Evolutionary conservation across 805 yeast genomes (phyloP).

Genomic region (Suhomyces sp.): DNA sequence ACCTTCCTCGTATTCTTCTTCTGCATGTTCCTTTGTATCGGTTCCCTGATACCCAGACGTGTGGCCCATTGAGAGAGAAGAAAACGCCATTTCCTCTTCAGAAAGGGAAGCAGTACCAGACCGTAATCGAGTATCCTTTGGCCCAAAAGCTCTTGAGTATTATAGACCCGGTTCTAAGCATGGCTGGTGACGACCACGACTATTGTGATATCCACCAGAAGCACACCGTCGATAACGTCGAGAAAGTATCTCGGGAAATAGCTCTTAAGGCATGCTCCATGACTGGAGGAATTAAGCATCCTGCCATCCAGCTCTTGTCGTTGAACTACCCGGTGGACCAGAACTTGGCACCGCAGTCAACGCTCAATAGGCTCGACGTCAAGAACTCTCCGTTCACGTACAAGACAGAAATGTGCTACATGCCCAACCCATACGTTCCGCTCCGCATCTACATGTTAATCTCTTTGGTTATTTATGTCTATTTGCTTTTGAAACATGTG

Average conservation of each 20-base stretch:
- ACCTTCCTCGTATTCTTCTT: conserved; percentile 63
- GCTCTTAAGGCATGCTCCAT: conserved; percentile 87
- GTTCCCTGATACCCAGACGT: conserved; percentile 54
- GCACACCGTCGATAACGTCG: conserved; percentile 12
- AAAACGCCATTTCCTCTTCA: conserved; percentile 59
- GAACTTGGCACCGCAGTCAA: background rate
- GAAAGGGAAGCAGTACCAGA: conserved; percentile 84
- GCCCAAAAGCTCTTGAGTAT: conserved; percentile 55
- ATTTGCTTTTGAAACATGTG: conserved; percentile 11
- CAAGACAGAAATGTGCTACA: conserved; percentile 50
- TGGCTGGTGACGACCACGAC: conserved; percentile 97
- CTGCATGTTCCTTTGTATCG: conserved; percentile 89
- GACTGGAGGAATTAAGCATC: conserved; percentile 85
- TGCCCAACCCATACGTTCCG: conserved; percentile 51
- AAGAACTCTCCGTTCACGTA: conserved; percentile 14
- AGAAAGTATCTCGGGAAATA: conserved; percentile 49
- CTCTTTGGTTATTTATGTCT: conserved; percentile 7
- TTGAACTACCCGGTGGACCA: conserved; percentile 46
- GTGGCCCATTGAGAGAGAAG: conserved; percentile 80
- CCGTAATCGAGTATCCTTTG: conserved; percentile 66
- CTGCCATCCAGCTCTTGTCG: conserved; percentile 83
- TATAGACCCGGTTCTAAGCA: conserved; percentile 64
- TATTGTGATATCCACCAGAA: conserved; percentile 76
- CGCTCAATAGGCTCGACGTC: background rate
- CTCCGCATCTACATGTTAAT: conserved; percentile 13